Conservation (phyloP, 306 rosid species). For the Medicago ruthenica region DNA sequence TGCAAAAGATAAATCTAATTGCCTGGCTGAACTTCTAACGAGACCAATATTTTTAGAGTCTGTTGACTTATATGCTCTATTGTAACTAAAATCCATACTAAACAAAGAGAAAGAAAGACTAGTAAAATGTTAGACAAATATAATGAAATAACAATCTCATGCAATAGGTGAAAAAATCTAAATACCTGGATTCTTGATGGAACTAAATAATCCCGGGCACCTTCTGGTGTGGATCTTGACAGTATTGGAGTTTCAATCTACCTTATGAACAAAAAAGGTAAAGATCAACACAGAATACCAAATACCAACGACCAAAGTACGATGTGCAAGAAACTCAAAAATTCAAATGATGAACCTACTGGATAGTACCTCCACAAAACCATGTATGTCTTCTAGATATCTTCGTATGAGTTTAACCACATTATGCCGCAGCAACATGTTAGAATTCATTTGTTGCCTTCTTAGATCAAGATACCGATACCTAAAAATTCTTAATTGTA, state of each 20-base stretch:
- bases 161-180: slow-evolving; percentile 36
- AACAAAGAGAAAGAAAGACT: slow-evolving; percentile 6
- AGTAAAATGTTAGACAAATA: slow-evolving; percentile 24
- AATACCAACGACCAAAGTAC: slow-evolving; percentile 27
- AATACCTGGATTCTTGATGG: slow-evolving; percentile 98
- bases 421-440: slow-evolving; percentile 82
- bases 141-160: slow-evolving; percentile 22
- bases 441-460: slow-evolving; percentile 81
- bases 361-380: slow-evolving; percentile 89
- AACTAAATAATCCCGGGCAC: slow-evolving; percentile 97
- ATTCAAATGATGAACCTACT: slow-evolving; percentile 31
- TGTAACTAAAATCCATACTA: slow-evolving; percentile 7
- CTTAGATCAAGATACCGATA: slow-evolving; percentile 92
- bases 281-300: slow-evolving; percentile 50
- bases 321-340: slow-evolving; percentile 6
- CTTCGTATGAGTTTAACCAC: slow-evolving; percentile 90
- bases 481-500: slow-evolving; percentile 53
- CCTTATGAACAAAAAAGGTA: slow-evolving; percentile 72
- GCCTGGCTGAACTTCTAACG: neutral
- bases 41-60: slow-evolving; percentile 22
- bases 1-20: slow-evolving; percentile 6
- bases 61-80: slow-evolving; percentile 27
- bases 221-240: slow-evolving; percentile 96
- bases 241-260: slow-evolving; percentile 99
- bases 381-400: slow-evolving; percentile 81